A percentile compares a stretch with the other conserved stretches of the same genome.
phyloP scores from a whole-genome alignment of 306 rosid species.

The Begonia fuchsioides region DNA sequence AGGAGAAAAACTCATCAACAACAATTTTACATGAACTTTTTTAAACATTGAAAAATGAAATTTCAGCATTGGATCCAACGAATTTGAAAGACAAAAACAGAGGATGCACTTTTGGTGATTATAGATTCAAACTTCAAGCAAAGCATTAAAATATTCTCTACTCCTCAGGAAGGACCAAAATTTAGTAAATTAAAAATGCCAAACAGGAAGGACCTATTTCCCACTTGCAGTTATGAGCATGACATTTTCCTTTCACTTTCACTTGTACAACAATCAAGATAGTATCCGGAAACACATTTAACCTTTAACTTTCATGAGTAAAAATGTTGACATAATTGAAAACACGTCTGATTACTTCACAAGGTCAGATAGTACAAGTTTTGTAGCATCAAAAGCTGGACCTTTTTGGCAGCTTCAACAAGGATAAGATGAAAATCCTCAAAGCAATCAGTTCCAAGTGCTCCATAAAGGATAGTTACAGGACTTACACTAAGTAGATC shows the following conservation, averaged over 20 bases:
- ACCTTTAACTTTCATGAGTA: background rate
- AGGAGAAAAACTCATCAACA: too few relatives aligned
- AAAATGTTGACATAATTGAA: background rate
- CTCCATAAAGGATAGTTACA: slow-evolving; percentile 78
- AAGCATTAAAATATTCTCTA: too few relatives aligned
- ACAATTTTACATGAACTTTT: too few relatives aligned
- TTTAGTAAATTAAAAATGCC: too few relatives aligned
- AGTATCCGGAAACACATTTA: too few relatives aligned
- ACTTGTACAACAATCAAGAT: background rate
- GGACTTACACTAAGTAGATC: slow-evolving; percentile 53
- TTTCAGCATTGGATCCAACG: too few relatives aligned
- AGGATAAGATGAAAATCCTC: slow-evolving; percentile 63
- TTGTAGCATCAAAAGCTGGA: slow-evolving; percentile 13
- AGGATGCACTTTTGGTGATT: too few relatives aligned
- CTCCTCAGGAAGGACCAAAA: background rate
- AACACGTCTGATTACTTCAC: background rate
- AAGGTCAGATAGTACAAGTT: background rate
- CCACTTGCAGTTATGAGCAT: too few relatives aligned
- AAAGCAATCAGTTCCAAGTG: slow-evolving; percentile 79
- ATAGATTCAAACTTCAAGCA: too few relatives aligned
- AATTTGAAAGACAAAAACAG: too few relatives aligned
- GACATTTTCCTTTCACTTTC: background rate
- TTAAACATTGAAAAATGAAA: too few relatives aligned
- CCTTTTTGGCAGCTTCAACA: slow-evolving; percentile 72
- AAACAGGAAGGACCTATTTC: too few relatives aligned